A percentile compares a stretch with the other conserved stretches of the same genome.
Conservation (phyloP, 768 basidiomycete genomes). For the Filobasidium floriforme region DNA sequence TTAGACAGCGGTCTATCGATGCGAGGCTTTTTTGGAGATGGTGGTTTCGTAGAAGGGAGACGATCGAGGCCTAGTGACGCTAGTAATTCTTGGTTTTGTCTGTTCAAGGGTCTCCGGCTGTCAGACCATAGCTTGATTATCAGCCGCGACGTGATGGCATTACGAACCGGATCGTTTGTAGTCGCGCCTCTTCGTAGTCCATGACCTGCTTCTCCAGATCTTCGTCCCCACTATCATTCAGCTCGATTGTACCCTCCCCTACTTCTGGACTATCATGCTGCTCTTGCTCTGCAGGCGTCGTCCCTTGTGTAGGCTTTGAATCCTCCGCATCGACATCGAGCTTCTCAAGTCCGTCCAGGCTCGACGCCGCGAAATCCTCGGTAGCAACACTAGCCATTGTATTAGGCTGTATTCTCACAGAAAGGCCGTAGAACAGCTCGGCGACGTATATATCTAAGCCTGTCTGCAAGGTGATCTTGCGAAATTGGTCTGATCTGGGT, state of each 20-base stretch:
- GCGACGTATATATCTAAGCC: too few relatives aligned
- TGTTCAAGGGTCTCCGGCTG: neutral
- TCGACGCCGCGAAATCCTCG: too few relatives aligned
- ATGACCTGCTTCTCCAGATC: slow-evolving; percentile 10
- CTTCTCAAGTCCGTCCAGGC: too few relatives aligned
- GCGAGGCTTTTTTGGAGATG: slow-evolving; percentile 6
- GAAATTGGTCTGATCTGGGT: too few relatives aligned
- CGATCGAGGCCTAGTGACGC: slow-evolving; percentile 27
- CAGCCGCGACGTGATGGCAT: neutral
- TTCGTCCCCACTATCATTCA: slow-evolving; percentile 10
- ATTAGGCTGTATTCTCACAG: too few relatives aligned
- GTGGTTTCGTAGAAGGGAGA: neutral
- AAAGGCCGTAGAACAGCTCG: too few relatives aligned
- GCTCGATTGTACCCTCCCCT: neutral
- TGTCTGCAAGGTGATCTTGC: too few relatives aligned
- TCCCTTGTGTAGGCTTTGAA: too few relatives aligned
- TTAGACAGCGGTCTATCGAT: neutral
- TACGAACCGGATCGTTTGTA: slow-evolving; percentile 35
- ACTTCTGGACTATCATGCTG: neutral
- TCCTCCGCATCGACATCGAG: too few relatives aligned
- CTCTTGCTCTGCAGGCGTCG: too few relatives aligned
- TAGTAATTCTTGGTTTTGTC: slow-evolving; percentile 26
- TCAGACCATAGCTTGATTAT: neutral
- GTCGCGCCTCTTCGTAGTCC: slow-evolving; percentile 33
- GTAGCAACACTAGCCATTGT: too few relatives aligned